Base-by-base conservation (phyloP, 2,329 filamentous ascomycete species). In the Penicillium corylophilum region DNA sequence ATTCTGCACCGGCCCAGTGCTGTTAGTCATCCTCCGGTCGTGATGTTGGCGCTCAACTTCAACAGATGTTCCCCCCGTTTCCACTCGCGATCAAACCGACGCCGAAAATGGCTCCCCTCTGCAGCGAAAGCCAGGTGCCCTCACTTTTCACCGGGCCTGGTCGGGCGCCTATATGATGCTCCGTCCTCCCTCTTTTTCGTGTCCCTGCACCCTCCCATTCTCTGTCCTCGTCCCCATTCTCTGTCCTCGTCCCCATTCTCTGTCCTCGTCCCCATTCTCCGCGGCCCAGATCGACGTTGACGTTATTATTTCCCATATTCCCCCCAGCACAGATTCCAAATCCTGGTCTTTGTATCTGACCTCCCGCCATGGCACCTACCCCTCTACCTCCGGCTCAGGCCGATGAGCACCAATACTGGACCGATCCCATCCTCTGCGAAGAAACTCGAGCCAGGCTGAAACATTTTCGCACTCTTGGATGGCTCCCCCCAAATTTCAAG, bases 401-500 rank as follows among this genome's bases (percentile, higher is more conserved):
- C 18, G 36, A 60, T 56, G 35, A 66, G 48, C 50, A 63, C 40
- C 23, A 67, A 29, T 60, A 52, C 55, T 64, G 29, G 63, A 63
- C 55, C 10, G 43, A 66, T 39, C 56, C 55, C 1, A 66, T 66
- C 26, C 63, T 65, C 42, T 65, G 39, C 41, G 50, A 64, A 42
- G 59, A 65, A 46, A 65, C 61, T 50, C 44, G 40, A 60, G 53
- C 57, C 6, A 65, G 62, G 49, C 47, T 65, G 1, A 18, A 66
- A 46, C 26, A 66, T 57, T 64, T 61, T 43, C 46, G 38, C 7
- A 58, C 54, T 44, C 22, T 57, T 40, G 23, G 58, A 63, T 66
- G 23, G 63, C 63, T 63, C 15, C 59, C 63, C 16, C 58, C 35
- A 50, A 65, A 63, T 44, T 62, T 58, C 23, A 66, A 64, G 39